A percentile compares a stretch with the other conserved stretches of the same genome.
These are phyloP conservation scores for Baudoinia panamericana DNA, from an alignment of 495 filamentous ascomycete species.

Conservation along the genomic window DNA sequence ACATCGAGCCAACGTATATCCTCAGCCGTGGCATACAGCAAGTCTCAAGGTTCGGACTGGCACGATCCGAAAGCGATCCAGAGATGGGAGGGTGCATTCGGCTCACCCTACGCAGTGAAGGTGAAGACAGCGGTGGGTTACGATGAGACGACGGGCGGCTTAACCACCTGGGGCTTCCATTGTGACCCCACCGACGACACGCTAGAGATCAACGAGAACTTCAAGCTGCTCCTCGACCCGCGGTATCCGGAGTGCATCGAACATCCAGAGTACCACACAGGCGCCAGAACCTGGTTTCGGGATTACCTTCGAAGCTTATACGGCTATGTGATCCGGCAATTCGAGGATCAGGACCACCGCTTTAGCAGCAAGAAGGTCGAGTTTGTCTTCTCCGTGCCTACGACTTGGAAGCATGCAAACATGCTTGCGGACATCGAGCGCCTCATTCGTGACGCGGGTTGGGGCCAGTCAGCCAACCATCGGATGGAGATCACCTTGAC, in stretches of 20 bases:
- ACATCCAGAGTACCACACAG: conserved; percentile 21
- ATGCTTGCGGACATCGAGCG: conserved; percentile 36
- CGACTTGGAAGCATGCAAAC: conserved; percentile 48
- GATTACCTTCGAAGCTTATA: conserved; percentile 47
- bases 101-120: background rate
- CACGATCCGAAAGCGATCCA: background rate
- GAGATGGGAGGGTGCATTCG: background rate
- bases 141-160: background rate
- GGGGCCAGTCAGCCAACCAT: conserved; percentile 34
- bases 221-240: conserved; percentile 48
- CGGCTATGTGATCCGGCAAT: conserved; percentile 33
- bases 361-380: conserved; percentile 36
- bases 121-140: conserved; percentile 1
- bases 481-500: conserved; percentile 45
- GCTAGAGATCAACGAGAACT: conserved; percentile 16
- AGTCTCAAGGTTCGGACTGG: conserved; percentile 1
- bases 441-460: conserved; percentile 31
- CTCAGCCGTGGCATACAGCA: no score
- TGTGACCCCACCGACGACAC: conserved; percentile 1
- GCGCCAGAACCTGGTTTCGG: conserved; percentile 42
- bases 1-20: no score
- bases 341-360: conserved; percentile 32
- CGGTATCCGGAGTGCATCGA: conserved; percentile 26
- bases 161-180: conserved; percentile 5
- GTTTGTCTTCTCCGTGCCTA: conserved; percentile 55